phyloP scores from a whole-genome alignment of 371 early-diverging fungal genomes.

The Amoeboaphelidium occidentale region DNA sequence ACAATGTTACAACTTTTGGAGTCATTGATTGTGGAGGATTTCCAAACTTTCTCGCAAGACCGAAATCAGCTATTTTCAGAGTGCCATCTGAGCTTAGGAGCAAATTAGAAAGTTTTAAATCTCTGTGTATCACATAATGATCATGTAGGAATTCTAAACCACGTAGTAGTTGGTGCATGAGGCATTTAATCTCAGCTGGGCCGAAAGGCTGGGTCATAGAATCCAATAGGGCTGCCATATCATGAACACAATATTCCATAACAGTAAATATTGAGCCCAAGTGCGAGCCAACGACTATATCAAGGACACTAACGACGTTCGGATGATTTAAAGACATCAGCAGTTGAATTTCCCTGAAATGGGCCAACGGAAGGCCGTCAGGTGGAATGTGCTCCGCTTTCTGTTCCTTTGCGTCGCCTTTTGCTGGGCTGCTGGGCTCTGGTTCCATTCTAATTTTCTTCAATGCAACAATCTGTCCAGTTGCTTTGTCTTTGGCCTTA shows the following conservation, averaged over 20 bases:
- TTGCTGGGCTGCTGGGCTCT: no score
- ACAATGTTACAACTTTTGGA: constrained; percentile 79
- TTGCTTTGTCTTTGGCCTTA: constrained; percentile 68
- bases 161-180: constrained; percentile 62
- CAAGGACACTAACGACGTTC: constrained; percentile 79
- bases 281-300: constrained; percentile 35
- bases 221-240: constrained; percentile 69
- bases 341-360: constrained; percentile 72
- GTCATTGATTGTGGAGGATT: constrained; percentile 60
- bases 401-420: no score
- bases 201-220: constrained; percentile 39
- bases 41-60: constrained; percentile 45
- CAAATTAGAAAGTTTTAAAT: constrained; percentile 91
- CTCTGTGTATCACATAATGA: constrained; percentile 88
- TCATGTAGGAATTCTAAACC: constrained; percentile 72
- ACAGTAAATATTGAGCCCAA: constrained; percentile 64
- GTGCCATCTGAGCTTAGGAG: constrained; percentile 60
- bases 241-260: constrained; percentile 92
- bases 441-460: constrained; percentile 90
- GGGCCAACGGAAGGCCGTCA: constrained; percentile 47
- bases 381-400: no score
- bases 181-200: constrained; percentile 70
- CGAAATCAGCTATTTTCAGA: constrained; percentile 69
- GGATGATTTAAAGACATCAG: constrained; percentile 66
- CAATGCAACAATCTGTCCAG: constrained; percentile 86